Evolutionary conservation across 1,284 basidiomycete genomes (phyloP).

Genomic region (Naganishia sp.): DNA sequence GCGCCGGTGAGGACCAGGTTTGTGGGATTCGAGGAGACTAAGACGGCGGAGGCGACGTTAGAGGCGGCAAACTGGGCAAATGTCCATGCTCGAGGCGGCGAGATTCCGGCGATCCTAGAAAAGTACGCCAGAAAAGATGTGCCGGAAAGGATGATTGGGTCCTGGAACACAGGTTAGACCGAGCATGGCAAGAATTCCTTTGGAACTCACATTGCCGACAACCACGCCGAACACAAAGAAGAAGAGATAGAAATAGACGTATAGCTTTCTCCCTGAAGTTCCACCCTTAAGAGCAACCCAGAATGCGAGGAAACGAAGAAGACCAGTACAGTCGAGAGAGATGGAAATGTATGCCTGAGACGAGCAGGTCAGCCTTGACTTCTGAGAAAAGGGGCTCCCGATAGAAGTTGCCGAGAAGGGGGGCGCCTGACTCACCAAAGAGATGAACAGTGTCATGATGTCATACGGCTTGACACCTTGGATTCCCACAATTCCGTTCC

Average conservation of each 20-base stretch:
- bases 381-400: conserved; percentile 36
- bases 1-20: conserved; percentile 57
- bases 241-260: conserved; percentile 75
- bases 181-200: background rate
- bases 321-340: conserved; percentile 80
- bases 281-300: conserved; percentile 79
- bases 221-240: conserved; percentile 75
- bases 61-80: conserved; percentile 72
- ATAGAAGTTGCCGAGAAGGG: too few species aligned
- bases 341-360: conserved; percentile 84
- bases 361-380: conserved; percentile 44
- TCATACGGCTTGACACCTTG: conserved; percentile 85
- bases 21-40: conserved; percentile 57
- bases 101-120: conserved; percentile 67
- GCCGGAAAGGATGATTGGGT: conserved; percentile 76
- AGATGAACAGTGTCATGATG: conserved; percentile 88
- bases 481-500: conserved; percentile 66
- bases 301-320: conserved; percentile 82
- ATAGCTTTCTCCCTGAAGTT: conserved; percentile 68
- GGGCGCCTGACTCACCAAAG: conserved; percentile 59
- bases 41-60: conserved; percentile 65
- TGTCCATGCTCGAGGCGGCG: conserved; percentile 65
- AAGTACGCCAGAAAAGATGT: conserved; percentile 86
- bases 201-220: conserved; percentile 69
- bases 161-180: conserved; percentile 49